Conservation (phyloP, 495 filamentous ascomycete species). For the Trichoderma parareesei region DNA sequence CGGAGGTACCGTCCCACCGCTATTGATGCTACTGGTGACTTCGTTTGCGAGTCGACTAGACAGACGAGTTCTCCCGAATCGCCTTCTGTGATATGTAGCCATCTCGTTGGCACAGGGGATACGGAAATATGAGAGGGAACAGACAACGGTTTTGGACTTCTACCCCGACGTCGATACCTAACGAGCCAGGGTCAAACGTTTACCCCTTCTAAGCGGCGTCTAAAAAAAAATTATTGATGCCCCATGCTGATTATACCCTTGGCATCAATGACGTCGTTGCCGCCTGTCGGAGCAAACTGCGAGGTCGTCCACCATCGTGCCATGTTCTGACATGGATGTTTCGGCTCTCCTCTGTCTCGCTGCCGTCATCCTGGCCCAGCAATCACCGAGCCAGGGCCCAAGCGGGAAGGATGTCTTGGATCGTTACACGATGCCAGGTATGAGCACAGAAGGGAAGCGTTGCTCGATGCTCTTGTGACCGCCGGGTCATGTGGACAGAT, state of each 20-base stretch:
- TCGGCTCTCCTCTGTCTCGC: not conserved
- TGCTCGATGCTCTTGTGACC: conserved; percentile 1
- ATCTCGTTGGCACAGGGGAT: not conserved
- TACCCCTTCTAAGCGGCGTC: conserved; percentile 2
- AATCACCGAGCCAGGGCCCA: not conserved
- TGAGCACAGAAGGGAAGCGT: not conserved
- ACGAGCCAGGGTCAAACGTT: not conserved
- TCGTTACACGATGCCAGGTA: not conserved
- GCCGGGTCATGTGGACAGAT: not conserved
- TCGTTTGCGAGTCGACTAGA: not conserved
- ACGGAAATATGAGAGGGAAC: not conserved
- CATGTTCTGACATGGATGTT: not conserved
- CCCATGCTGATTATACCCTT: not conserved
- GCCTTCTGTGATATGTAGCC: not conserved
- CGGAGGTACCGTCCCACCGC: not conserved
- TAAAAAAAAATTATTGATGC: not conserved
- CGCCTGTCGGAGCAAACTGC: not conserved
- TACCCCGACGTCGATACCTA: not conserved
- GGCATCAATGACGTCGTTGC: conserved; percentile 6
- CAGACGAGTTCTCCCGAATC: not conserved
- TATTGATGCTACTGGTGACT: not conserved
- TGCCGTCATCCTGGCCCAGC: not conserved
- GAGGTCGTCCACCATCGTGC: not conserved
- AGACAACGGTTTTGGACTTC: not conserved
- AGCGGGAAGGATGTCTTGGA: not conserved